phyloP scores from a whole-genome alignment of 176 grass and related monocot genomes.

The Phragmites australis region DNA sequence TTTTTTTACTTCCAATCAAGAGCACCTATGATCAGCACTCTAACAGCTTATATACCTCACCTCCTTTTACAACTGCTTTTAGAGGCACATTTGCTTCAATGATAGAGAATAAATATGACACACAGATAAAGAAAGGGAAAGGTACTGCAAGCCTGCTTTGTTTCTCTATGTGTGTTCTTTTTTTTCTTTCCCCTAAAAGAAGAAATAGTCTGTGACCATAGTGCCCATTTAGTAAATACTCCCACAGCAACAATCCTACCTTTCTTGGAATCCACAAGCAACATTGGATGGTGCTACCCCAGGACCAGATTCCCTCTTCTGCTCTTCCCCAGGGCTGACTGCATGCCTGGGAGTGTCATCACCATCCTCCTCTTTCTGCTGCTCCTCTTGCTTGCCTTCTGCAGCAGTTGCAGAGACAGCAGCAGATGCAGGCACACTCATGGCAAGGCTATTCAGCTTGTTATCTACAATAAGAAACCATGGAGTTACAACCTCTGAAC shows the following conservation, averaged over 20 bases:
- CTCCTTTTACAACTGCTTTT: conserved; percentile 37
- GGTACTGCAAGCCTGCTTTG: conserved; percentile 6
- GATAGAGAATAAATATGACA: conserved; percentile 26
- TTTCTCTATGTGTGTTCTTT: background rate
- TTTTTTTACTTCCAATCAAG: conserved; percentile 21
- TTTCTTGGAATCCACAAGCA: conserved; percentile 64
- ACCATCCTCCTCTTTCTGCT: conserved; percentile 22
- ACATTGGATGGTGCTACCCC: conserved; percentile 36
- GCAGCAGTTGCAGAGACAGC: conserved; percentile 2
- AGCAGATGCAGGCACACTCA: background rate
- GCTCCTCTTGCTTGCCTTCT: conserved; percentile 3
- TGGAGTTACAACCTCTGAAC: background rate
- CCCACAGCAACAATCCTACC: conserved; percentile 47
- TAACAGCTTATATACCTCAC: conserved; percentile 5
- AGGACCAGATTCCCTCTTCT: conserved; percentile 50
- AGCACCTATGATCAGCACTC: conserved; percentile 16
- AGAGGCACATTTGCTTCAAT: conserved; percentile 18
- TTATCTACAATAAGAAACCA: conserved; percentile 51
- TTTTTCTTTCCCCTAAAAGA: conserved; percentile 43
- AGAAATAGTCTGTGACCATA: conserved; percentile 32
- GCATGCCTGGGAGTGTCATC: conserved; percentile 35
- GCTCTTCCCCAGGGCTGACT: conserved; percentile 53
- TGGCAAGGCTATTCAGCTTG: conserved; percentile 37
- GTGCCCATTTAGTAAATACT: conserved; percentile 21
- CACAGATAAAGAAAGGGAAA: conserved; percentile 26